Evolutionary conservation across 345 rosid genomes (phyloP).

Genomic region (Mercurialis annua): DNA sequence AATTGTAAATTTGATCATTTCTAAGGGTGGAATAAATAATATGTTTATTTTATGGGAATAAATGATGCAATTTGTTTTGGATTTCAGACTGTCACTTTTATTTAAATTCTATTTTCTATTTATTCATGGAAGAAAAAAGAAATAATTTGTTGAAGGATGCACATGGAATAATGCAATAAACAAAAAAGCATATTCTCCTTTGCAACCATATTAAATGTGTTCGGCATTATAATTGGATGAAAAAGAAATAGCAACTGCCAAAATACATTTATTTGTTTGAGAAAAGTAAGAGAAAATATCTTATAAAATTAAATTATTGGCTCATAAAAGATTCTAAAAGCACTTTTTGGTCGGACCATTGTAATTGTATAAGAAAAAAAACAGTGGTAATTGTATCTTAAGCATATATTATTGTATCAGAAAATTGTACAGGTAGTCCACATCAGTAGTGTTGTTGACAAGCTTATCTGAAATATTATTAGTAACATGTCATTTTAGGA

Average conservation of each 20-base stretch:
- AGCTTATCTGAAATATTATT: background rate
- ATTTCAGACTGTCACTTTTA: background rate
- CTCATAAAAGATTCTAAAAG: too few relatives aligned
- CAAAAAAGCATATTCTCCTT: background rate
- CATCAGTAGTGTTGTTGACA: background rate
- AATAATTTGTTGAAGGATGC: background rate
- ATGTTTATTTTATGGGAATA: background rate
- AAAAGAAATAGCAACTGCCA: too few relatives aligned
- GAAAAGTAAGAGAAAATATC: too few relatives aligned
- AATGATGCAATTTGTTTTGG: background rate
- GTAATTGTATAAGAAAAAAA: too few relatives aligned
- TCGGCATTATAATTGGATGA: too few relatives aligned
- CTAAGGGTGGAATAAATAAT: background rate
- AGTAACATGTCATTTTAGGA: background rate
- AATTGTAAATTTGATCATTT: background rate
- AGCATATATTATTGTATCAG: too few relatives aligned
- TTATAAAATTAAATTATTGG: too few relatives aligned
- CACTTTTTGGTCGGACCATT: too few relatives aligned
- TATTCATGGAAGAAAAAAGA: background rate
- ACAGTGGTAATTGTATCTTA: too few relatives aligned
- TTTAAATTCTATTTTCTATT: background rate
- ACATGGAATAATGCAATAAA: too few relatives aligned
- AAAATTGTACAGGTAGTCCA: background rate
- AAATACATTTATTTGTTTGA: too few relatives aligned
- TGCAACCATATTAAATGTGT: background rate